A percentile compares a stretch with the other conserved stretches of the same genome.
phyloP scores from a whole-genome alignment of 2,329 filamentous ascomycete species.

The Delphinella strobiligena region DNA sequence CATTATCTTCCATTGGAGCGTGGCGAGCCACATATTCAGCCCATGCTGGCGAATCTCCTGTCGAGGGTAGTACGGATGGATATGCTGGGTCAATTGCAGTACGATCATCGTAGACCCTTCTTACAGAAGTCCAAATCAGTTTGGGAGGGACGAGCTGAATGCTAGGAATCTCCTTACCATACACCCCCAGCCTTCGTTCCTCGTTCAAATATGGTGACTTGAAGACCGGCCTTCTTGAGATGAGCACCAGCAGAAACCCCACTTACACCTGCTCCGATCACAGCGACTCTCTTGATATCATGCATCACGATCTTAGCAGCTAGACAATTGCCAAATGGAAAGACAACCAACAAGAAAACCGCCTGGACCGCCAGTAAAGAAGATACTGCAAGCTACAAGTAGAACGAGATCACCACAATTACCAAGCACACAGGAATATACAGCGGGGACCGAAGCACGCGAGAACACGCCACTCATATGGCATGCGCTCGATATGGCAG shows the following conservation, averaged over 20 bases:
- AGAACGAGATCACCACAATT: too few relatives aligned
- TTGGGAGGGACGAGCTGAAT: background rate
- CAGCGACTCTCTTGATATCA: slow-evolving; percentile 23
- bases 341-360: too few relatives aligned
- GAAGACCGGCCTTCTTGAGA: slow-evolving; percentile 31
- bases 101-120: slow-evolving; percentile 39
- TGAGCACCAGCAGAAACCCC: slow-evolving; percentile 37
- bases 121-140: background rate
- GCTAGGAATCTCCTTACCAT: slow-evolving; percentile 32
- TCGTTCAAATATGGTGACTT: slow-evolving; percentile 45
- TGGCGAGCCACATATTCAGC: slow-evolving; percentile 3
- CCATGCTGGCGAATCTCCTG: slow-evolving; percentile 21
- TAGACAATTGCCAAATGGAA: too few relatives aligned
- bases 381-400: too few relatives aligned
- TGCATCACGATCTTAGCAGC: too few relatives aligned
- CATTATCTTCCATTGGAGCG: background rate
- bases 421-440: too few relatives aligned
- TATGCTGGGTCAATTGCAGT: slow-evolving; percentile 37
- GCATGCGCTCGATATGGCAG: too few relatives aligned
- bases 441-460: too few relatives aligned
- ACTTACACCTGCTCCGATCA: slow-evolving; percentile 42
- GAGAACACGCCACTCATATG: too few relatives aligned
- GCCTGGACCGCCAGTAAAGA: too few relatives aligned
- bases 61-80: slow-evolving; percentile 26
- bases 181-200: slow-evolving; percentile 41